phyloP scores from a whole-genome alignment of 1,284 basidiomycete genomes.

The Afroboletus lepidellus region DNA sequence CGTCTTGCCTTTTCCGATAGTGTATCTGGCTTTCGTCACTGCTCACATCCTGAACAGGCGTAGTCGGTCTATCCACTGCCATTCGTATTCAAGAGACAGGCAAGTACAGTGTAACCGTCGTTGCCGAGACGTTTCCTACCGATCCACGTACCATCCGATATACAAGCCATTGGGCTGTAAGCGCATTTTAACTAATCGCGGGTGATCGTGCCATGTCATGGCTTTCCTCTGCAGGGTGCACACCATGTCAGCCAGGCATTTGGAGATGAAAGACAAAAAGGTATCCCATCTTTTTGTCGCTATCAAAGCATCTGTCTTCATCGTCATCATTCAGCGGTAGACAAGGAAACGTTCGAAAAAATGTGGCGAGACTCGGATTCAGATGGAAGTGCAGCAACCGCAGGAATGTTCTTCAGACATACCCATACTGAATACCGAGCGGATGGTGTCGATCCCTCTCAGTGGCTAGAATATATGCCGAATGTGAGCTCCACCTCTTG shows the following conservation, averaged over 20 bases:
- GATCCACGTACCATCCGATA: conserved; percentile 68
- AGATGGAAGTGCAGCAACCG: conserved; percentile 49
- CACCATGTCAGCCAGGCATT: conserved; percentile 64
- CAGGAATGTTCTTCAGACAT: conserved; percentile 60
- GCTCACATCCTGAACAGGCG: conserved; percentile 39
- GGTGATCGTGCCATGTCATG: background rate
- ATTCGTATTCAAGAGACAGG: conserved; percentile 59
- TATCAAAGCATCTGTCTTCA: background rate
- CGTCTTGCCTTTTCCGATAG: background rate
- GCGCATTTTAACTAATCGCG: conserved; percentile 17
- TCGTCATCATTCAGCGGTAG: conserved; percentile 47
- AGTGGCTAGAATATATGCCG: conserved; percentile 58
- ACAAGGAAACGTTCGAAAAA: conserved; percentile 66
- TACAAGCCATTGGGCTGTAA: conserved; percentile 76
- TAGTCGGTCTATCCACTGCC: conserved; percentile 71
- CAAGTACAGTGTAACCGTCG: conserved; percentile 57
- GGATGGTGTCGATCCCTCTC: conserved; percentile 39
- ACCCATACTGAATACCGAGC: conserved; percentile 59
- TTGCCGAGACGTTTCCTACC: conserved; percentile 65
- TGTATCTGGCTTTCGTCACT: background rate
- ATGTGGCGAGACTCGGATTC: conserved; percentile 71
- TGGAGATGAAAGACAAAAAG: conserved; percentile 47
- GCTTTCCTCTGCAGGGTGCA: conserved; percentile 45
- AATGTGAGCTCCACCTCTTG: conserved; percentile 43
- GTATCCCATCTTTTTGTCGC: conserved; percentile 34